phyloP scores from a whole-genome alignment of 2,329 filamentous ascomycete species.

The Xylaria sp. region DNA sequence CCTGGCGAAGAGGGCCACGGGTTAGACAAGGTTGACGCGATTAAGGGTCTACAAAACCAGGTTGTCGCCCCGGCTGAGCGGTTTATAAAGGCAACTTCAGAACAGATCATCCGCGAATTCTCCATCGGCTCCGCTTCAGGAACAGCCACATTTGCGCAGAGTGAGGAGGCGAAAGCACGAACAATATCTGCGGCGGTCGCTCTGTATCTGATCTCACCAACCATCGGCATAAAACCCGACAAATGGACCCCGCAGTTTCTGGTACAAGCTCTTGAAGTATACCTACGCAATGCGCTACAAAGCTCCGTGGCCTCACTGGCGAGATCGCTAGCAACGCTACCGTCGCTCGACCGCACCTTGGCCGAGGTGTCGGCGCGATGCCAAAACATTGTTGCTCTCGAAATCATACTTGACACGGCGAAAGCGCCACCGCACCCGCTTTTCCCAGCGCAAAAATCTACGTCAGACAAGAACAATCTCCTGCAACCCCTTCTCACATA shows the following conservation, averaged over 20 bases:
- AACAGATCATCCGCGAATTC: conserved; percentile 86
- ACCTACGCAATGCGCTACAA: conserved; percentile 83
- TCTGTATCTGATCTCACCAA: conserved; percentile 84
- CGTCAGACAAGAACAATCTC: conserved; percentile 60
- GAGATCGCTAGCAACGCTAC: conserved; percentile 80
- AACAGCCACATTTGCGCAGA: conserved; percentile 69
- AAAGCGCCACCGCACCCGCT: conserved; percentile 77
- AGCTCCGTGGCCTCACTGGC: conserved; percentile 80
- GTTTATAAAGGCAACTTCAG: conserved; percentile 76
- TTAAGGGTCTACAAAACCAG: conserved; percentile 75
- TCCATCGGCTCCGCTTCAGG: conserved; percentile 69
- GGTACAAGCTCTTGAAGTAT: conserved; percentile 80
- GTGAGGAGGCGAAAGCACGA: conserved; percentile 79
- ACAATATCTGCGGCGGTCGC: conserved; percentile 79
- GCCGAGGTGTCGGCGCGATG: conserved; percentile 84
- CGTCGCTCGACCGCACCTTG: conserved; percentile 83
- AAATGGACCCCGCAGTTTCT: conserved; percentile 76
- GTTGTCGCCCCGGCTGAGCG: conserved; percentile 79
- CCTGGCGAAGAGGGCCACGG: conserved; percentile 80
- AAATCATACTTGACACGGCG: conserved; percentile 76
- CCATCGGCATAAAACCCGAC: conserved; percentile 62
- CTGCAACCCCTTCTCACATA: conserved; percentile 77
- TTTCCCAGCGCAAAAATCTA: conserved; percentile 53
- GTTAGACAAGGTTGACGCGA: conserved; percentile 77
- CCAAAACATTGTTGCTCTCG: conserved; percentile 90